These are phyloP conservation scores for Rhodofomes roseus DNA, from an alignment of 1,284 basidiomycete genomes.

Conservation along the genomic window DNA sequence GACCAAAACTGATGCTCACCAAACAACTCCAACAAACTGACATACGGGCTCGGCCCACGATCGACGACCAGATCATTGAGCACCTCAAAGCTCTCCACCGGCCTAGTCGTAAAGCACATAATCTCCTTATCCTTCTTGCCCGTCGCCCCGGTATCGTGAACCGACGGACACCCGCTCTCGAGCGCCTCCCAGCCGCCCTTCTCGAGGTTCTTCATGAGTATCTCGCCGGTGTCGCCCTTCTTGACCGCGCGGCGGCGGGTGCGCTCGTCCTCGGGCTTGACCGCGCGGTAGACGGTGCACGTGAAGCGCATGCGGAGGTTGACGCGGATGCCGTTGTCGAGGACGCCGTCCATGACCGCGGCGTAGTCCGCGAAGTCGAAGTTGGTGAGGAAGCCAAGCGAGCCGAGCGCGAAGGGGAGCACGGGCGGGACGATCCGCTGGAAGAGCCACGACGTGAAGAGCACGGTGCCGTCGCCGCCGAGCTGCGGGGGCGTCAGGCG, in stretches of 20 bases:
- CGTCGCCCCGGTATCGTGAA: constrained; percentile 33
- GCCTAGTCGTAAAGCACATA: constrained; percentile 94
- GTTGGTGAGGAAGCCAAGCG: constrained; percentile 97
- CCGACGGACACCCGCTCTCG: constrained; percentile 65
- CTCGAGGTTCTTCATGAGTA: constrained; percentile 89
- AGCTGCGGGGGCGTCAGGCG: constrained; percentile 46
- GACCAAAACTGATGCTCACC: constrained; percentile 49
- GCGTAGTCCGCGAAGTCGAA: constrained; percentile 93
- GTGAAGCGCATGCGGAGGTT: constrained; percentile 99
- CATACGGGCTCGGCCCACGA: constrained; percentile 96
- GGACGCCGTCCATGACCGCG: constrained; percentile 83
- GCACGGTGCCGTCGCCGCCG: constrained; percentile 96
- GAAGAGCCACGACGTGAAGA: constrained; percentile 99
- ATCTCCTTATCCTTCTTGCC: constrained; percentile 90
- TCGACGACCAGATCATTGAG: constrained; percentile 98
- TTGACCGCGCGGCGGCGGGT: constrained; percentile 82
- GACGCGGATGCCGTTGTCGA: constrained; percentile 93
- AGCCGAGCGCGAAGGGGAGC: constrained; percentile 96
- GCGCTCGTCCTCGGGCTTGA: constrained; percentile 61
- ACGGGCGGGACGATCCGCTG: constrained; percentile 97
- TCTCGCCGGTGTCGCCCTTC: constrained; percentile 89
- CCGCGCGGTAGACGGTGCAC: constrained; percentile 94
- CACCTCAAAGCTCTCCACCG: constrained; percentile 97
- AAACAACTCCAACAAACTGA: constrained; percentile 94
- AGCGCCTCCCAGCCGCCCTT: constrained; percentile 92